These are phyloP conservation scores for Batkoa obscura DNA, from an alignment of 371 early-diverging fungal species.

Conservation along the genomic window DNA sequence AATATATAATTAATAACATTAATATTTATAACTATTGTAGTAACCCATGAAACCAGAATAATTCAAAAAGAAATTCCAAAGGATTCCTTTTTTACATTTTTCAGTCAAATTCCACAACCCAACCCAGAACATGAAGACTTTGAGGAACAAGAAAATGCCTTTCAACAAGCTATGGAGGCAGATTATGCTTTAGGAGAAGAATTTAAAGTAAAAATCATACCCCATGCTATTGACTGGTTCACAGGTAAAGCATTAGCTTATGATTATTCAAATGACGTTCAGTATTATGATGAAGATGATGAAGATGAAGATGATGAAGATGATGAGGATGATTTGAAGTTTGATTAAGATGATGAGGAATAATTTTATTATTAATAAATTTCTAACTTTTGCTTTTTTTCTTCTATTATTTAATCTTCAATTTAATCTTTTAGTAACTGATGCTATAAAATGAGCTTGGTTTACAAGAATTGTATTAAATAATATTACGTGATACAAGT, in stretches of 20 bases:
- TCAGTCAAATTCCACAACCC: constrained; percentile 60
- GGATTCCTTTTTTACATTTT: constrained; percentile 90
- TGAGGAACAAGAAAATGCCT: constrained; percentile 45
- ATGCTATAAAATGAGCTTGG: too few relatives aligned
- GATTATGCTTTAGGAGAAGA: constrained; percentile 93
- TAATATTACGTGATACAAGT: too few relatives aligned
- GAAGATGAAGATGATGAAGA: constrained; percentile 27
- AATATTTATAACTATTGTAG: constrained; percentile 9
- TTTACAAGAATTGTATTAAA: too few relatives aligned
- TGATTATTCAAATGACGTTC: constrained; percentile 38
- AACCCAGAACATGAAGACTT: constrained; percentile 44
- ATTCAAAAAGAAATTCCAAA: constrained; percentile 87
- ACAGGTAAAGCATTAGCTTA: constrained; percentile 81
- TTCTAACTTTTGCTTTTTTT: too few relatives aligned
- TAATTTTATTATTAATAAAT: too few relatives aligned
- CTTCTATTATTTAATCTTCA: too few relatives aligned
- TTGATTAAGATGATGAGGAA: too few relatives aligned
- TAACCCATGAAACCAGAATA: constrained; percentile 89
- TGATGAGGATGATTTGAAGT: constrained; percentile 12
- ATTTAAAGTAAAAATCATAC: constrained; percentile 87
- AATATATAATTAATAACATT: not conserved
- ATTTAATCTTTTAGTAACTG: too few relatives aligned
- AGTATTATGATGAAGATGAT: constrained; percentile 27
- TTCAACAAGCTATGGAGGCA: constrained; percentile 62
- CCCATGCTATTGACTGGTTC: constrained; percentile 93